phyloP scores from a whole-genome alignment of 2,329 filamentous ascomycete genomes.

The Venturia pyrina region DNA sequence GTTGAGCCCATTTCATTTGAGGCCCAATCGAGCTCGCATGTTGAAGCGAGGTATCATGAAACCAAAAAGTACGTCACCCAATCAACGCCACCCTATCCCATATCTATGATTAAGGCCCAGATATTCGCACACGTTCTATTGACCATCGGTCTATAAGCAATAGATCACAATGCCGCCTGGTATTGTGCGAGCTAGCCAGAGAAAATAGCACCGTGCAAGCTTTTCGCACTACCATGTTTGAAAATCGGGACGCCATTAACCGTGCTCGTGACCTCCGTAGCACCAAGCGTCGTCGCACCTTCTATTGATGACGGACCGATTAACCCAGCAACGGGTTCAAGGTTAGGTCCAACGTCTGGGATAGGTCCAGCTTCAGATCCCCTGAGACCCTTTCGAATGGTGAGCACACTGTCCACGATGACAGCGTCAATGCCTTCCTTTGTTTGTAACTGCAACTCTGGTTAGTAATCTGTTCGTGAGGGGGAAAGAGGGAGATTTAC shows the following conservation, averaged over 20 bases:
- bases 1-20: neutral
- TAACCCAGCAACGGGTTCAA: neutral
- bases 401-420: slow-evolving; percentile 90
- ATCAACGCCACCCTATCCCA: neutral
- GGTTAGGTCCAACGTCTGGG: neutral
- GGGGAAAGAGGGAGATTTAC: slow-evolving; percentile 38
- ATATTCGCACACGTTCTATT: neutral
- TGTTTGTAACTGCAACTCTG: slow-evolving; percentile 59
- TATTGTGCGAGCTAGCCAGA: neutral
- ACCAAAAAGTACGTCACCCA: neutral
- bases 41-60: slow-evolving; percentile 11
- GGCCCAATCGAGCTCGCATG: slow-evolving; percentile 5
- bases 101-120: neutral
- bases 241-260: slow-evolving; percentile 9
- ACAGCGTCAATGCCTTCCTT: slow-evolving; percentile 95
- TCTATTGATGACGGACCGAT: neutral
- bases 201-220: slow-evolving; percentile 1
- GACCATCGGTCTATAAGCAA: neutral
- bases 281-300: neutral
- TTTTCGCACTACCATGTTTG: neutral
- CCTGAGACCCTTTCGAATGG: slow-evolving; percentile 66
- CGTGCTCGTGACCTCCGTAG: neutral
- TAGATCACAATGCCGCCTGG: neutral
- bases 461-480: neutral
- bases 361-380: slow-evolving; percentile 30